Conservation (phyloP, 352 stramenopile species). For the Globisporangium megalacanthum region DNA sequence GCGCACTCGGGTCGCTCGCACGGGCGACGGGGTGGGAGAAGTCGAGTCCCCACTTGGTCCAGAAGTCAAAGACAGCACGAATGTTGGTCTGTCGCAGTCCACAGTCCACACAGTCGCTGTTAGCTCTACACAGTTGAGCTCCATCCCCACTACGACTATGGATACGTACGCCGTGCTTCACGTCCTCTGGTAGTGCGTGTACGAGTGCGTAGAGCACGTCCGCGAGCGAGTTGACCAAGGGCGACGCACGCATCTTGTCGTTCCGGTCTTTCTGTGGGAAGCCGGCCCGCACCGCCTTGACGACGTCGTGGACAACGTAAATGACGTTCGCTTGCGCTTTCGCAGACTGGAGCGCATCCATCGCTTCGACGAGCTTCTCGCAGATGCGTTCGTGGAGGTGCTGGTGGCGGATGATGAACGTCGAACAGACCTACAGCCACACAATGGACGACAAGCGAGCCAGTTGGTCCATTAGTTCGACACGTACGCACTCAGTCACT, state of each 20-base stretch:
- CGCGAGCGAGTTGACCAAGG: slow-evolving; percentile 56
- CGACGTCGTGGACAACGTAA: slow-evolving; percentile 80
- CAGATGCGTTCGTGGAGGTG: slow-evolving; percentile 65
- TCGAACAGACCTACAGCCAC: slow-evolving; percentile 58
- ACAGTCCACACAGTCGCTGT: slow-evolving; percentile 1
- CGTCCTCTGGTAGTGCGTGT: slow-evolving; percentile 57
- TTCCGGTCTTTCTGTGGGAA: slow-evolving; percentile 72
- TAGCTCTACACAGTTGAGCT: not conserved
- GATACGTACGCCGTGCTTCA: slow-evolving; percentile 56
- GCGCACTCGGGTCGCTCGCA: slow-evolving; percentile 22
- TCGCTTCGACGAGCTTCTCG: slow-evolving; percentile 56
- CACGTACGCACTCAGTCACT: slow-evolving; percentile 3
- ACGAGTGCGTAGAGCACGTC: slow-evolving; percentile 56
- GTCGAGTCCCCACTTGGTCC: slow-evolving; percentile 77
- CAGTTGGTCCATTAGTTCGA: not conserved
- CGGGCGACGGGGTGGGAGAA: slow-evolving; percentile 31
- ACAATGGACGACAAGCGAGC: too few relatives aligned
- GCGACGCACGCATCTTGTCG: slow-evolving; percentile 65
- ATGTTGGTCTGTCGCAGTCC: slow-evolving; percentile 43
- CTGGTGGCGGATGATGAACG: slow-evolving; percentile 81
- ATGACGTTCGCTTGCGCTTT: slow-evolving; percentile 77
- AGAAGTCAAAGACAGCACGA: slow-evolving; percentile 73
- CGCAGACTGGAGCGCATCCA: slow-evolving; percentile 51
- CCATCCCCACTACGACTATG: not conserved
- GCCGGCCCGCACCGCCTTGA: slow-evolving; percentile 67